Percentiles rank a stretch among this genome's conserved stretches.
These are phyloP conservation scores for Xylaria longipes DNA, from an alignment of 495 filamentous ascomycete species.

Conservation along the genomic window DNA sequence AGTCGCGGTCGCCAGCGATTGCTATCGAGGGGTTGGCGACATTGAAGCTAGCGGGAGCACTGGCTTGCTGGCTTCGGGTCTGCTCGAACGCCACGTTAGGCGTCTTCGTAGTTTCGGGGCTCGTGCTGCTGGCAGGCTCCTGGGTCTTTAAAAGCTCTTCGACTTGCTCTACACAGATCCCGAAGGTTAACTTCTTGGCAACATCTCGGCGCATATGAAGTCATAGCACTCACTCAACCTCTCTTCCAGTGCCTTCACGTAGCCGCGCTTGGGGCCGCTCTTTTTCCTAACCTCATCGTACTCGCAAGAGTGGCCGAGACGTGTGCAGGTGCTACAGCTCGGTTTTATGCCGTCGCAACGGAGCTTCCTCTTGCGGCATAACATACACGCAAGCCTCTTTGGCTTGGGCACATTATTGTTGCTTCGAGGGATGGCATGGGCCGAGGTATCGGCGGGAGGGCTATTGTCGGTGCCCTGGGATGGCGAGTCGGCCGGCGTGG, in stretches of 20 bases:
- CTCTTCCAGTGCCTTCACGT: conserved; percentile 97
- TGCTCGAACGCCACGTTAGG: conserved; percentile 42
- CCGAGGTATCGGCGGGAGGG: conserved; percentile 30
- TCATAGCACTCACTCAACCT: conserved; percentile 72
- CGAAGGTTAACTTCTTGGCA: conserved; percentile 28
- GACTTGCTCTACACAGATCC: conserved; percentile 76
- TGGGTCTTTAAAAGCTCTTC: conserved; percentile 87
- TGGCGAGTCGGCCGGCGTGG: conserved; percentile 31
- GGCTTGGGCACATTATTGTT: conserved; percentile 75
- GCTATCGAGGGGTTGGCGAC: conserved; percentile 52
- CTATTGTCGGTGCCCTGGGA: conserved; percentile 39
- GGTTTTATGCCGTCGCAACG: conserved; percentile 80
- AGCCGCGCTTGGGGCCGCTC: conserved; percentile 96
- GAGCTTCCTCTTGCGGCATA: conserved; percentile 92
- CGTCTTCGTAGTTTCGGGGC: conserved; percentile 42
- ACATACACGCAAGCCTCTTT: conserved; percentile 95
- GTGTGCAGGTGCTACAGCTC: conserved; percentile 89
- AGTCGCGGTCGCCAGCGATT: conserved; percentile 50
- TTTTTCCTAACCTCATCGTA: conserved; percentile 98
- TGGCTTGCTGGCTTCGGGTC: conserved; percentile 42
- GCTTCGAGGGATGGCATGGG: conserved; percentile 28
- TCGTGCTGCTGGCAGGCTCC: conserved; percentile 49
- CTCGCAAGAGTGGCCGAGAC: conserved; percentile 87
- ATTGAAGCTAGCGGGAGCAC: conserved; percentile 51
- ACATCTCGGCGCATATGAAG: conserved; percentile 22